Evolutionary conservation across 1,139 yeast genomes (phyloP).

Genomic region (Meyerozyma athensensis): DNA sequence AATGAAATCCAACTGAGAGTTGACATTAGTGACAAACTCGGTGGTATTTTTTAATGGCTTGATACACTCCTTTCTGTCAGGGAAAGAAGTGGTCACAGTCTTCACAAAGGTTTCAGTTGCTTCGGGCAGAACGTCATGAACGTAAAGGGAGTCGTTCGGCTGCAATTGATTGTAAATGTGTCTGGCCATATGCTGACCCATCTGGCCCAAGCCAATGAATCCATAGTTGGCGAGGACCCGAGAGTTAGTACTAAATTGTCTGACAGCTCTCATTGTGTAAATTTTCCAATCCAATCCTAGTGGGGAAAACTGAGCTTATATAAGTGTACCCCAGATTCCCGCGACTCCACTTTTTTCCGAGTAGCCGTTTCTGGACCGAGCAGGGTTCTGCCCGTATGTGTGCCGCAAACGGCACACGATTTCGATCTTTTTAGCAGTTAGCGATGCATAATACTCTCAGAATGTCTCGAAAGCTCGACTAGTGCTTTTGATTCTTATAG

Average conservation of each 20-base stretch:
- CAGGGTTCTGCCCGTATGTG: no score
- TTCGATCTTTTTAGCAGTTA: no score
- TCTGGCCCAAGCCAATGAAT: slow-evolving; percentile 55
- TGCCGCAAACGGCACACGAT: not conserved
- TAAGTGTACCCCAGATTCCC: slow-evolving; percentile 1
- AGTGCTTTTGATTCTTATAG: not conserved
- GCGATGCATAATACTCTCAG: no score
- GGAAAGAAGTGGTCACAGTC: slow-evolving; percentile 20
- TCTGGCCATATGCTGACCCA: slow-evolving; percentile 60
- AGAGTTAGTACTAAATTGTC: slow-evolving; percentile 17
- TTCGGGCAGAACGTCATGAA: slow-evolving; percentile 38
- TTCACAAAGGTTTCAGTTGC: slow-evolving; percentile 26
- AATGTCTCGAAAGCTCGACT: no score
- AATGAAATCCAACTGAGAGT: slow-evolving; percentile 36
- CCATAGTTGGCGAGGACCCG: slow-evolving; percentile 33
- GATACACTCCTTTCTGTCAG: slow-evolving; percentile 20
- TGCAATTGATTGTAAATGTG: slow-evolving; percentile 43
- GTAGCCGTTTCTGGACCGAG: slow-evolving; percentile 1
- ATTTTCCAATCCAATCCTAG: not conserved
- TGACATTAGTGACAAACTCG: slow-evolving; percentile 35
- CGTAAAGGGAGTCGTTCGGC: slow-evolving; percentile 36
- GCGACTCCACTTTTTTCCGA: slow-evolving; percentile 3
- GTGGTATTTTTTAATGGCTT: slow-evolving; percentile 20
- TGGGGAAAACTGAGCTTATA: slow-evolving; percentile 1
- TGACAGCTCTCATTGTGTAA: not conserved